Percentiles rank a stretch among this genome's conserved stretches.
Conservation (phyloP, 129 eudicot species). For the Centaurea solstitialis region DNA sequence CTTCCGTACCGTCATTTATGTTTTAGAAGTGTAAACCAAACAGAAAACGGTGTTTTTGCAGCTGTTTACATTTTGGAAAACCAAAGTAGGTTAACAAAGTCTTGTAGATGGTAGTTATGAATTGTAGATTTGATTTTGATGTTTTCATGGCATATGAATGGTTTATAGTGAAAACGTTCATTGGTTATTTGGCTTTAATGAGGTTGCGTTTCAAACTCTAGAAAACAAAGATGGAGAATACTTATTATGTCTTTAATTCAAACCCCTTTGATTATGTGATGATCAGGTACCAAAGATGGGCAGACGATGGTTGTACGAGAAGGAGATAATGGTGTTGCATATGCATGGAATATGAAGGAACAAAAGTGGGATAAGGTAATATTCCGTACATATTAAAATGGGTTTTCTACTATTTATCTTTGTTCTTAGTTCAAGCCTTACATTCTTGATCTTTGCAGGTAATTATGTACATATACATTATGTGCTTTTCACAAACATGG, state of each 20-base stretch:
- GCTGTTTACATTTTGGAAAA: neutral
- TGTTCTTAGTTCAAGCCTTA: slow-evolving; percentile 1
- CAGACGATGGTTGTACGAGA: slow-evolving; percentile 93
- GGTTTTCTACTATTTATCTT: neutral
- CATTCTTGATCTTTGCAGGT: neutral
- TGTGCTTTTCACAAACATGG: slow-evolving; percentile 8
- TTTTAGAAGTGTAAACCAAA: neutral
- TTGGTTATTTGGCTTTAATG: neutral
- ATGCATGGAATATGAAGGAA: slow-evolving; percentile 84
- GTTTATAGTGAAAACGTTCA: neutral
- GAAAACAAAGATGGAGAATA: neutral
- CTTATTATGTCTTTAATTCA: neutral
- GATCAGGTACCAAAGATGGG: slow-evolving; percentile 88
- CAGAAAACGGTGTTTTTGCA: neutral
- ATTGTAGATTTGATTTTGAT: neutral
- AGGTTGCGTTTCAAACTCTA: slow-evolving; percentile 7
- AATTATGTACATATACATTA: neutral
- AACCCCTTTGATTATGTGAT: slow-evolving; percentile 24
- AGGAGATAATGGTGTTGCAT: slow-evolving; percentile 99
- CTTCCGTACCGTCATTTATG: neutral
- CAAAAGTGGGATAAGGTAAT: slow-evolving; percentile 92
- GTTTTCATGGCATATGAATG: neutral
- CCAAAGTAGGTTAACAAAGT: neutral
- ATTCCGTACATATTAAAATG: neutral
- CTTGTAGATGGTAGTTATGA: no score